Percentiles rank a stretch among this genome's conserved stretches.
These are phyloP conservation scores for Umbilicus rupestris DNA, from an alignment of 164 flowering plant genomes.

Conservation along the genomic window DNA sequence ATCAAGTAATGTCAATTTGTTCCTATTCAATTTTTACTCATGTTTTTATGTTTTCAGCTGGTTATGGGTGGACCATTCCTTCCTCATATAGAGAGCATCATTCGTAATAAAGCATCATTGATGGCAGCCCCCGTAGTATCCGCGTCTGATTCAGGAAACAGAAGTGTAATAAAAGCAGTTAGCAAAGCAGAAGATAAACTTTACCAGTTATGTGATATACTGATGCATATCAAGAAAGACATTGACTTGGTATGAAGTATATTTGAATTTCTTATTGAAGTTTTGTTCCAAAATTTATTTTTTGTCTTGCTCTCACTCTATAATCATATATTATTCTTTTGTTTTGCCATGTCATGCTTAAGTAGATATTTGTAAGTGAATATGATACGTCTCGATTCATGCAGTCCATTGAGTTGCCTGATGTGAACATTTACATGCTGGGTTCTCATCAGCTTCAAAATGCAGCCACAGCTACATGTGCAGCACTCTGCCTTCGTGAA, in stretches of 20 bases:
- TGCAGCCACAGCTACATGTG: conserved; percentile 76
- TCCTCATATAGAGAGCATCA: conserved; percentile 69
- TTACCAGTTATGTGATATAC: conserved; percentile 59
- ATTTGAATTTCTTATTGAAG: neutral
- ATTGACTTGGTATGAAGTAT: conserved; percentile 37
- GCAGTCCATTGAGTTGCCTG: conserved; percentile 54
- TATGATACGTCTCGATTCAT: conserved; percentile 1
- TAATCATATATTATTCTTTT: neutral
- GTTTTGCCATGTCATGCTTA: neutral
- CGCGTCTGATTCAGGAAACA: conserved; percentile 56
- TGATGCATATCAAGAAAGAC: conserved; percentile 42
- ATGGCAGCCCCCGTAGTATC: conserved; percentile 63
- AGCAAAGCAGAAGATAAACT: conserved; percentile 26
- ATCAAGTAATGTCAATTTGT: neutral
- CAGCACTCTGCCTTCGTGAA: conserved; percentile 62
- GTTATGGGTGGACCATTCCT: conserved; percentile 86
- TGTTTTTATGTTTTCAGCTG: conserved; percentile 36
- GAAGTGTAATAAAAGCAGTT: conserved; percentile 37
- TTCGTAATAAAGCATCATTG: conserved; percentile 57
- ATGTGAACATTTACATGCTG: conserved; percentile 55
- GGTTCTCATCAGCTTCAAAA: conserved; percentile 89
- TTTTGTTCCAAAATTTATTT: neutral
- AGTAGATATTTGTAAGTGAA: neutral
- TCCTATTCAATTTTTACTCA: conserved; percentile 7
- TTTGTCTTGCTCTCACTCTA: neutral